These are phyloP conservation scores for Naegleria fowleri DNA, from an alignment of 208 protist genomes.

Conservation along the genomic window DNA sequence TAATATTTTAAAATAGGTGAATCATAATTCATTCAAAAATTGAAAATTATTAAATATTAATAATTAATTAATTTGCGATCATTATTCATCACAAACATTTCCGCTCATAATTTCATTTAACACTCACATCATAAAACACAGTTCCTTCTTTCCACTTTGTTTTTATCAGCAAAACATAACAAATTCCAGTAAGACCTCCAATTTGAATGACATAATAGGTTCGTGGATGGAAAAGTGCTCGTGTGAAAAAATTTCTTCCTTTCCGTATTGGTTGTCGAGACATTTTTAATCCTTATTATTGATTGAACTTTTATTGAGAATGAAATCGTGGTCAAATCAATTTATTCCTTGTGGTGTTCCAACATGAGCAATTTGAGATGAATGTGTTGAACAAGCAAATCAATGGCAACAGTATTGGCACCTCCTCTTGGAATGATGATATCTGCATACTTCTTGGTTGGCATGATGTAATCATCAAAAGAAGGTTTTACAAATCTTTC, in stretches of 20 bases:
- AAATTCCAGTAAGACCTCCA: neutral
- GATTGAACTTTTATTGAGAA: too few relatives aligned
- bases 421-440: constrained; percentile 74
- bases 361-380: constrained; percentile 10
- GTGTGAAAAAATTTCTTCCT: neutral
- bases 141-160: neutral
- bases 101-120: neutral
- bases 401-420: constrained; percentile 69
- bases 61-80: neutral
- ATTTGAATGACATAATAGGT: neutral
- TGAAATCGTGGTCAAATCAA: too few relatives aligned
- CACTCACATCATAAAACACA: constrained; percentile 11
- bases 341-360: neutral
- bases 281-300: neutral
- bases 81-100: too few relatives aligned
- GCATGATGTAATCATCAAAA: constrained; percentile 66
- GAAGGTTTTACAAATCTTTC: constrained; percentile 73
- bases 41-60: neutral
- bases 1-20: too few relatives aligned
- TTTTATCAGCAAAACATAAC: neutral
- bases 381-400: constrained; percentile 66
- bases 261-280: neutral
- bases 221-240: neutral
- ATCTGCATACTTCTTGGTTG: constrained; percentile 64
- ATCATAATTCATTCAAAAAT: neutral